These are phyloP conservation scores for Patellaria atrata DNA, from an alignment of 495 filamentous ascomycete genomes.

Conservation along the genomic window DNA sequence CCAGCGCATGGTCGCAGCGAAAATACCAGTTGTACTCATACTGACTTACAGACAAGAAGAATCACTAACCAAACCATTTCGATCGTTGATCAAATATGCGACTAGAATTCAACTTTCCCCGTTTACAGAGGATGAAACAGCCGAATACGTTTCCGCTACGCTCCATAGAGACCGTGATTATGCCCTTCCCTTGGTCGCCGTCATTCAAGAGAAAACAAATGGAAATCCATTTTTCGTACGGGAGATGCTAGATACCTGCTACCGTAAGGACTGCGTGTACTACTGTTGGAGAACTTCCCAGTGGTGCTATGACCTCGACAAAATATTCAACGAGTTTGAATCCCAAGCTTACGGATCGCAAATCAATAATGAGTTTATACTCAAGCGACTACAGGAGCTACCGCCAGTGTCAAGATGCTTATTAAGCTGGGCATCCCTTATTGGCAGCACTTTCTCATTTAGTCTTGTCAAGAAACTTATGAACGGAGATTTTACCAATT, in stretches of 20 bases:
- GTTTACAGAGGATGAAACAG: slow-evolving; percentile 57
- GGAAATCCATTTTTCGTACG: slow-evolving; percentile 83
- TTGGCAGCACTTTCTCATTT: slow-evolving; percentile 71
- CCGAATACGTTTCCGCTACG: slow-evolving; percentile 62
- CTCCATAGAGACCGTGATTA: slow-evolving; percentile 47
- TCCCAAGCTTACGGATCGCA: slow-evolving; percentile 59
- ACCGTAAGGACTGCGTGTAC: slow-evolving; percentile 74
- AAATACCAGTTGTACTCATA: slow-evolving; percentile 65
- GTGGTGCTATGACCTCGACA: slow-evolving; percentile 77
- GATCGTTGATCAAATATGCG: slow-evolving; percentile 15
- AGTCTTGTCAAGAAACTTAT: slow-evolving; percentile 63
- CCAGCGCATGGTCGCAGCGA: slow-evolving; percentile 52
- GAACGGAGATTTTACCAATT: slow-evolving; percentile 32
- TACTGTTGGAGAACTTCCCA: slow-evolving; percentile 59
- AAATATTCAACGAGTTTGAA: slow-evolving; percentile 68
- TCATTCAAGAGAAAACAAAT: slow-evolving; percentile 66
- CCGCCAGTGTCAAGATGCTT: slow-evolving; percentile 58
- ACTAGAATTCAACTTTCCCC: slow-evolving; percentile 54
- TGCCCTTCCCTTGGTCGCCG: slow-evolving; percentile 47
- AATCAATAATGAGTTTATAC: slow-evolving; percentile 67
- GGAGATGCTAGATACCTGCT: slow-evolving; percentile 78
- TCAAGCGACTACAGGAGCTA: slow-evolving; percentile 58
- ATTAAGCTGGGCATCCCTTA: slow-evolving; percentile 68
- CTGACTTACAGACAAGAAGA: slow-evolving; percentile 49
- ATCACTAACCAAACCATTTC: slow-evolving; percentile 13